A percentile compares a stretch with the other conserved stretches of the same genome.
Conservation (phyloP, 2,329 filamentous ascomycete genomes). For the Amauroascus niger region DNA sequence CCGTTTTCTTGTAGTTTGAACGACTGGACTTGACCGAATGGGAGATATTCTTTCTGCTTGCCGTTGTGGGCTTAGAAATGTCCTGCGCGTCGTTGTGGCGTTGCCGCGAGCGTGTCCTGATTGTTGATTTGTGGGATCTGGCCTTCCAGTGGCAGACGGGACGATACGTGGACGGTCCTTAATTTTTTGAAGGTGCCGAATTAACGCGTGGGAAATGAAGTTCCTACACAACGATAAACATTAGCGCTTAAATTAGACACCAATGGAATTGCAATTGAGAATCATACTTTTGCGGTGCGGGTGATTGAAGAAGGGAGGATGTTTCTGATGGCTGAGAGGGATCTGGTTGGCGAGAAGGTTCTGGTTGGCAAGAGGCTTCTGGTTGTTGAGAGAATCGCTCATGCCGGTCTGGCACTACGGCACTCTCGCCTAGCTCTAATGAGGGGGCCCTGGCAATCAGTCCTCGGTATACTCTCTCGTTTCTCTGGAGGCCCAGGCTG, state of each 20-base stretch:
- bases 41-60: conserved; percentile 29
- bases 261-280: background rate
- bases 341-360: no score
- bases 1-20: background rate
- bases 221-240: background rate
- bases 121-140: background rate
- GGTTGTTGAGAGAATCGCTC: background rate
- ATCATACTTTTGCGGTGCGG: conserved; percentile 2
- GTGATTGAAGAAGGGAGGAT: background rate
- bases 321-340: background rate
- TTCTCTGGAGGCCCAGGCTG: background rate
- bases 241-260: background rate
- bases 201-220: background rate
- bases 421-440: background rate
- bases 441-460: background rate
- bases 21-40: conserved; percentile 18
- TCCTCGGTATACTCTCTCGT: background rate
- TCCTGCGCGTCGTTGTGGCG: background rate
- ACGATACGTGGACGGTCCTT: background rate
- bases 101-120: background rate
- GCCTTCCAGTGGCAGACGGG: background rate
- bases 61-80: conserved; percentile 32
- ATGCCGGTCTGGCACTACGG: background rate
- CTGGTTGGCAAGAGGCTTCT: no score
- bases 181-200: conserved; percentile 4